A percentile compares a stretch with the other conserved stretches of the same genome.
These are phyloP conservation scores for Alternaria brassicae DNA, from an alignment of 2,329 filamentous ascomycete species.

Conservation along the genomic window DNA sequence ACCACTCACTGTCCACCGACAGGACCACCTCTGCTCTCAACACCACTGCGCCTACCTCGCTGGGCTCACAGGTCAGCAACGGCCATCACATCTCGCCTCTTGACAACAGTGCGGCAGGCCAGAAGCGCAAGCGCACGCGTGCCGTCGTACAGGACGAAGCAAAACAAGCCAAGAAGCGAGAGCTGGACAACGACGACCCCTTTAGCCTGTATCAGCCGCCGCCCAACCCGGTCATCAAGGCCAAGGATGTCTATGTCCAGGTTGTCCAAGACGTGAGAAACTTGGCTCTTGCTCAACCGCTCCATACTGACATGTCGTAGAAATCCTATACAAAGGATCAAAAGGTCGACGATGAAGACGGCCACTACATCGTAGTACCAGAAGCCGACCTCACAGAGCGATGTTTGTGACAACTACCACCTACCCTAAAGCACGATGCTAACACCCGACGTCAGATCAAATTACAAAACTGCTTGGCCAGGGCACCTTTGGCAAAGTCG, in stretches of 20 bases:
- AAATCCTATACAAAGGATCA: constrained; percentile 60
- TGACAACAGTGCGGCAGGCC: constrained; percentile 71
- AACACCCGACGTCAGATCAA: constrained; percentile 66
- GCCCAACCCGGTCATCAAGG: constrained; percentile 87
- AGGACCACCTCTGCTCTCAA: constrained; percentile 80
- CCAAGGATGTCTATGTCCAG: constrained; percentile 68
- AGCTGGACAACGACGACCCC: constrained; percentile 74
- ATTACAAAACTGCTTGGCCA: constrained; percentile 91
- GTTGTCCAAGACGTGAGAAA: constrained; percentile 64
- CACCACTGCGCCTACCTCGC: constrained; percentile 88
- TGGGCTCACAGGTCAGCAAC: constrained; percentile 70
- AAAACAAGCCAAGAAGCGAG: constrained; percentile 68
- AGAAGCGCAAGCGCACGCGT: constrained; percentile 88
- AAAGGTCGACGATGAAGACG: constrained; percentile 94
- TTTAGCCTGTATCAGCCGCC: constrained; percentile 85
- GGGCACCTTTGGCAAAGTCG: constrained; percentile 97
- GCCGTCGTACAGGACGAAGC: constrained; percentile 83
- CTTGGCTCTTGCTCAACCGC: neutral
- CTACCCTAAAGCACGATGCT: constrained; percentile 11
- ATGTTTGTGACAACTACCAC: constrained; percentile 68
- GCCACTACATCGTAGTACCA: constrained; percentile 92
- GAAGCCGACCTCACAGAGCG: constrained; percentile 85
- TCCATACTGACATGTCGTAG: constrained; percentile 43
- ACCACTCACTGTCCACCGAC: constrained; percentile 80
- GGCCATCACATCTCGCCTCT: constrained; percentile 66